A percentile compares a stretch with the other conserved stretches of the same genome.
Conservation (phyloP, 208 protist genomes). For the Acanthamoeba castellanii region DNA sequence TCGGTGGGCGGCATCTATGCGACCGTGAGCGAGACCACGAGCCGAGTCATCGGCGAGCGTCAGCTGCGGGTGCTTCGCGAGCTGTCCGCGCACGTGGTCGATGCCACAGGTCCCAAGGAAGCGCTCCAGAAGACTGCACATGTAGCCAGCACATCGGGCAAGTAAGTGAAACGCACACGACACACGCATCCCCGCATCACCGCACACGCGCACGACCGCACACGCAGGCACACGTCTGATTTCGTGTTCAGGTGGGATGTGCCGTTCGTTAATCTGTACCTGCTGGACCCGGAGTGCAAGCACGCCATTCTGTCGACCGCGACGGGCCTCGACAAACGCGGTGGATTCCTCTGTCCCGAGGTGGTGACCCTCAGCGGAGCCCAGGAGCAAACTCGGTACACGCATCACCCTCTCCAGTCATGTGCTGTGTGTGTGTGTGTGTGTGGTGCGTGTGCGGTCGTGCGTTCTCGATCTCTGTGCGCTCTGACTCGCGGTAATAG, state of each 20-base stretch:
- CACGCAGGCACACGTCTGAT: not conserved
- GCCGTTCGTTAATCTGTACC: not conserved
- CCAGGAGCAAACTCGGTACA: not conserved
- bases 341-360: not conserved
- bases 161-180: not conserved
- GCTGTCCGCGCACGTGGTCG: conserved; percentile 21
- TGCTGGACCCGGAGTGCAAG: not conserved
- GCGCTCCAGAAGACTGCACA: not conserved
- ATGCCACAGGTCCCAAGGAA: not conserved
- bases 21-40: not conserved
- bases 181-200: not conserved
- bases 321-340: not conserved
- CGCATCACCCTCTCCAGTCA: not conserved
- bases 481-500: too few species aligned
- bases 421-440: too few species aligned
- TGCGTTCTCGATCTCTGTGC: not conserved
- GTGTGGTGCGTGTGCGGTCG: not conserved
- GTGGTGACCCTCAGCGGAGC: not conserved
- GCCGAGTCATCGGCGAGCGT: not conserved
- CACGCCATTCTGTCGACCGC: not conserved
- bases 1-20: conserved; percentile 17
- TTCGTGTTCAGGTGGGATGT: not conserved
- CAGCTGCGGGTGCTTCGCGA: conserved; percentile 3
- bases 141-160: not conserved
- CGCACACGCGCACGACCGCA: not conserved